Conservation (phyloP, 306 rosid genomes). For the Lupinus albus region DNA sequence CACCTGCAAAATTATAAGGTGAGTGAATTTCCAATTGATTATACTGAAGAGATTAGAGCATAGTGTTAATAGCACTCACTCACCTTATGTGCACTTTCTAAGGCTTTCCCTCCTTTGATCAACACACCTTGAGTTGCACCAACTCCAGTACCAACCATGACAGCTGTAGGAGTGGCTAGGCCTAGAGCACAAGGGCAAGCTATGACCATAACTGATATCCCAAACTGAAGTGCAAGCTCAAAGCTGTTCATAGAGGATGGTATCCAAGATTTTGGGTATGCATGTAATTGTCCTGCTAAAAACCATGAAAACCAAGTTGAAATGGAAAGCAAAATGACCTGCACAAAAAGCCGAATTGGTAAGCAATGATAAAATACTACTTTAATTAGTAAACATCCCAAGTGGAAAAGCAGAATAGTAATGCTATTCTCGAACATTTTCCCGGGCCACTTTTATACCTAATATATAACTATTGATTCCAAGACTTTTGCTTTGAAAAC, state of each 20-base stretch:
- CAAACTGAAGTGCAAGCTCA: conserved; percentile 91
- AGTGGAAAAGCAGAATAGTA: background rate
- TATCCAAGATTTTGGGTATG: conserved; percentile 76
- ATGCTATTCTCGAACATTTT: no score
- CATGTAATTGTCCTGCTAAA: conserved; percentile 64
- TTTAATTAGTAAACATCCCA: background rate
- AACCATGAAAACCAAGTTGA: conserved; percentile 79
- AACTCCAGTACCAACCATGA: conserved; percentile 93
- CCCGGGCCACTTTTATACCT: no score
- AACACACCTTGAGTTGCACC: conserved; percentile 91
- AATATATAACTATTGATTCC: no score
- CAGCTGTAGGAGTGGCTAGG: conserved; percentile 89
- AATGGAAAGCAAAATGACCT: conserved; percentile 72
- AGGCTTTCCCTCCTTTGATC: conserved; percentile 88
- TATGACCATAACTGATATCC: conserved; percentile 89
- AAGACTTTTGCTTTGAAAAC: no score
- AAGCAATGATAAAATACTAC: background rate
- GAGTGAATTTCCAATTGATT: background rate
- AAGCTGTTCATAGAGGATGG: conserved; percentile 72
- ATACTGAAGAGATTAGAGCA: background rate
- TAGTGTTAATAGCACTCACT: background rate
- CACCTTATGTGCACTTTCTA: conserved; percentile 86
- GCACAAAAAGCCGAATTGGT: conserved; percentile 19
- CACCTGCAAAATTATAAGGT: conserved; percentile 49
- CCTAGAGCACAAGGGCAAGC: conserved; percentile 97